Base-by-base conservation (phyloP, 2,329 filamentous ascomycete genomes). In the Arthroderma sp. region DNA sequence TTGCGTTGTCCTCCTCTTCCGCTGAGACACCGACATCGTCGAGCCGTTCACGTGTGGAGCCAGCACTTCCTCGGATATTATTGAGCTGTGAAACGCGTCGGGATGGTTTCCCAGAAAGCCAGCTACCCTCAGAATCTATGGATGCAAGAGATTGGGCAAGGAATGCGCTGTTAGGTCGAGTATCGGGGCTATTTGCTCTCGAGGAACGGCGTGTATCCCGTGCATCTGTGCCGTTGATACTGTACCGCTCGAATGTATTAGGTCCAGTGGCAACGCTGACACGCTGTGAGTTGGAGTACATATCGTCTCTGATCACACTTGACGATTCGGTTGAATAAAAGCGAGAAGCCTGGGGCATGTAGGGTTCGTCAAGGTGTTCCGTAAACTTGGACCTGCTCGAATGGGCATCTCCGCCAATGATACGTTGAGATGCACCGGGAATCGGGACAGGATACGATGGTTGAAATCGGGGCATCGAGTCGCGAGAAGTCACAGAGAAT, bases 81-180 rank as follows among this genome's bases (percentile, higher is more conserved):
- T 52, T 63, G 53, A 51, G 56, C 37, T 65, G 61, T 55, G 57
- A 77, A 61, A 57, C 70, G 59, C 45, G 69, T 57, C 51, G 70
- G 69, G 71, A 61, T 49, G 73, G 70, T 46, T 81, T 80, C 10
- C 89, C 87, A 3, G 87, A 91, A 38, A 98, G 78, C 91, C 91
- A 98, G 0, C 88, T 95, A 4, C 77, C 91, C 66, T 98, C 91
- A 0, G 88, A 95, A 58, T 95, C 91, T 47, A 96, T 85, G 0
- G 88, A 95, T 1, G 87, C 91, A 11, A 96, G 72, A 0, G 89
- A 96, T 61, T 88, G 82, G 29, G 87, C 85, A 58, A 87, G 53
- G 31, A 66, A 64, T 15, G 64, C 59, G 38, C 66, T 68, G 50
- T 74, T 55, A 42, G 59, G 52, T 42, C 60, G 32, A 67, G 73